phyloP scores from a whole-genome alignment of 768 basidiomycete species.

The Lactarius quietus region DNA sequence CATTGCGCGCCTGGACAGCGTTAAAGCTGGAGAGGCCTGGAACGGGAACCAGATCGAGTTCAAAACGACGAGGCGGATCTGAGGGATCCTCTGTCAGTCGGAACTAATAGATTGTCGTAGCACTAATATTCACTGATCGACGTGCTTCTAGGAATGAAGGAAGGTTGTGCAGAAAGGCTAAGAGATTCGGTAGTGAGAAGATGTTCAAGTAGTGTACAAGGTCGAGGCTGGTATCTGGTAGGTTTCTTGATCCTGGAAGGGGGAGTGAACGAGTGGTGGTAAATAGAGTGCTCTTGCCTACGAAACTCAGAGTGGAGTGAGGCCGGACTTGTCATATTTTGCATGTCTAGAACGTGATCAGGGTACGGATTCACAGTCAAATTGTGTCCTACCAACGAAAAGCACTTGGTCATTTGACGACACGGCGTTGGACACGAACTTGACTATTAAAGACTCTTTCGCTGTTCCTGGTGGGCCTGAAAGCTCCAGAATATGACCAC shows the following conservation, averaged over 20 bases:
- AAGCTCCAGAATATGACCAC: slow-evolving; percentile 64
- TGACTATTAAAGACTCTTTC: slow-evolving; percentile 54
- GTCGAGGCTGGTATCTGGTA: slow-evolving; percentile 20
- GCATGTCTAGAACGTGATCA: slow-evolving; percentile 40
- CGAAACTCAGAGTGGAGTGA: slow-evolving; percentile 32
- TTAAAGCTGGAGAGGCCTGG: slow-evolving; percentile 45
- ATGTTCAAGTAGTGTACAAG: slow-evolving; percentile 43
- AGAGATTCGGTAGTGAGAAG: slow-evolving; percentile 49
- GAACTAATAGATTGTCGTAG: neutral
- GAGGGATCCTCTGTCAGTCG: slow-evolving; percentile 1
- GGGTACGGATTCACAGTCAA: neutral
- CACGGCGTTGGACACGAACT: slow-evolving; percentile 48
- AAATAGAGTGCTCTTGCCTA: slow-evolving; percentile 4
- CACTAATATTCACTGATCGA: slow-evolving; percentile 42
- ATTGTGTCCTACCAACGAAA: slow-evolving; percentile 53
- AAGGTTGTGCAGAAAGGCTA: slow-evolving; percentile 57
- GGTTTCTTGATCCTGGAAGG: slow-evolving; percentile 28
- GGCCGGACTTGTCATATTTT: slow-evolving; percentile 43
- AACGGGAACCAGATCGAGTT: slow-evolving; percentile 68
- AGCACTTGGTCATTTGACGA: slow-evolving; percentile 50
- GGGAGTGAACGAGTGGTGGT: neutral
- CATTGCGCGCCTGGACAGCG: slow-evolving; percentile 37
- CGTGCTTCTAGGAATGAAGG: slow-evolving; percentile 42
- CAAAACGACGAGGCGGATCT: slow-evolving; percentile 61
- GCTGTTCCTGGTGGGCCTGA: slow-evolving; percentile 73